Evolutionary conservation across 306 rosid species (phyloP), one percentile per base, ranked within the genome.

Genomic region (Malus sylvestris): DNA sequence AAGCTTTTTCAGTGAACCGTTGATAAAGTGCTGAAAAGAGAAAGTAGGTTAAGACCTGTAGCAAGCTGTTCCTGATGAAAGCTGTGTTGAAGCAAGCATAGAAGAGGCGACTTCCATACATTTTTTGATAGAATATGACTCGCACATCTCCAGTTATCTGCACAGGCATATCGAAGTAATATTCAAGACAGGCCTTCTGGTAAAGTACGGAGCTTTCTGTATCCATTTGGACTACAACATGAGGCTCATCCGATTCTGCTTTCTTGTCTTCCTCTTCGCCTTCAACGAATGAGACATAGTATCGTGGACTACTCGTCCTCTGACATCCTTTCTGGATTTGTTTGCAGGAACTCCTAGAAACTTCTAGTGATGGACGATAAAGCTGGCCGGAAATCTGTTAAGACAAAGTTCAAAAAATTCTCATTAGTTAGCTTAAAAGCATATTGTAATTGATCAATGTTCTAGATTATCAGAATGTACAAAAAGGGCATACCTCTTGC

Each of bases 11-110:
- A 4, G 19, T 12, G 38, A 33, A 29, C 15, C 66, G 29, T 22
- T 27, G 16, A 29, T 61, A 27, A 13, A 61, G 19, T 61, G 8
- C 19, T 61, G 66, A 65, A 66, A 42, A 62, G 67, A 59, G 61
- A 79, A 76, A 29, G 67, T 15, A 78, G 66, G 63, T 70, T 25
- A 79, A 51, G 80, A 89, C 97, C 91, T 95, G 97, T 67, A 96
- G 81, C 81, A 96, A 82, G 89, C 99, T 83, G 85, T 88, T 96
- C 80, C 62, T 87, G 72, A 92, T 88, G 86, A 96, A 96, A 74
- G 96, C 85, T 66, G 99, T 88, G 76, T 96, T 96, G 80, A 96
- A 96, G 82, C 99, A 96, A 38, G 96, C 88, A 77, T 92, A 96
- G 86, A 96, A 96, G 76, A 90, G 97, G 49, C 97, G 93, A 42